phyloP scores from a whole-genome alignment of 495 filamentous ascomycete genomes.

The Copromyces sp. region DNA sequence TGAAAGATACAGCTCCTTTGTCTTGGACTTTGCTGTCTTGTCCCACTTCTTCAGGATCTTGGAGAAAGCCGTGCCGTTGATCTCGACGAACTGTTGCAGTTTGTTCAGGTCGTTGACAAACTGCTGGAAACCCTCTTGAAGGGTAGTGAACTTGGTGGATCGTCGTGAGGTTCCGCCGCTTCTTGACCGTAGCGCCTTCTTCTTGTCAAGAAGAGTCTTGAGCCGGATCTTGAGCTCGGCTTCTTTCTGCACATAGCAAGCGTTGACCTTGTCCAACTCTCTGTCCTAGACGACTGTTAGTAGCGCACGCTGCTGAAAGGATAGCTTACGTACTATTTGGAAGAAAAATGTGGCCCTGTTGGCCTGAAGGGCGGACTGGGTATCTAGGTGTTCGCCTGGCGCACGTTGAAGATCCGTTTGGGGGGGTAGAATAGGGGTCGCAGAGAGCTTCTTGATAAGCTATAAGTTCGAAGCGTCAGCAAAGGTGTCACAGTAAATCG shows the following conservation, averaged over 20 bases:
- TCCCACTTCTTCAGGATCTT: constrained; percentile 99
- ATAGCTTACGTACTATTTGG: constrained; percentile 56
- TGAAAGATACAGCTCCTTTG: constrained; percentile 93
- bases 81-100: constrained; percentile 94
- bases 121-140: constrained; percentile 94
- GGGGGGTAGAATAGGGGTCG: constrained; percentile 70
- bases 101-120: constrained; percentile 95
- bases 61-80: constrained; percentile 93
- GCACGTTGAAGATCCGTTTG: constrained; percentile 52
- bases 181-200: constrained; percentile 73
- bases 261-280: constrained; percentile 96
- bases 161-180: constrained; percentile 63
- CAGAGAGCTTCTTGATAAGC: constrained; percentile 97
- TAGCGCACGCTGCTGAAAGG: background rate
- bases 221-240: constrained; percentile 93
- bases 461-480: constrained; percentile 32
- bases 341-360: constrained; percentile 99
- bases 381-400: constrained; percentile 40
- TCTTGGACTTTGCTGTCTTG: constrained; percentile 97
- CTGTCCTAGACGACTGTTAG: constrained; percentile 58
- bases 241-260: constrained; percentile 95
- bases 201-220: constrained; percentile 88
- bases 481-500: background rate
- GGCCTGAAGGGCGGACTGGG: constrained; percentile 87
- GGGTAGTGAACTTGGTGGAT: constrained; percentile 81